These are phyloP conservation scores for Staphylotrichum tortipilum DNA, from an alignment of 495 filamentous ascomycete genomes.

Conservation along the genomic window DNA sequence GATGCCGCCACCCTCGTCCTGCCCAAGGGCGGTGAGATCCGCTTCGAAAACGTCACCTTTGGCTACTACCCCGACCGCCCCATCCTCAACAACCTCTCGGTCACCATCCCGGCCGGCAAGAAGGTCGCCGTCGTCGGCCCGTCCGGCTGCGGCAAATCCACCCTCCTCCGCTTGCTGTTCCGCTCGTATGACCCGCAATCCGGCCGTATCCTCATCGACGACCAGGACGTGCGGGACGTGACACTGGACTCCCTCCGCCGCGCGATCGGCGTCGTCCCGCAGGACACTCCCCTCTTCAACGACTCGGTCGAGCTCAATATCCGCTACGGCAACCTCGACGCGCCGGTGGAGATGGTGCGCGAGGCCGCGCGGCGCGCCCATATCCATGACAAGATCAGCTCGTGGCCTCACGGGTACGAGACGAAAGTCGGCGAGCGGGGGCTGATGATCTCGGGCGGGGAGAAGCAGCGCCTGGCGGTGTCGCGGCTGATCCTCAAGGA, in stretches of 20 bases:
- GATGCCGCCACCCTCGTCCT: slow-evolving; percentile 65
- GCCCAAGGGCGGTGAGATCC: slow-evolving; percentile 74
- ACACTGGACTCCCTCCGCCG: slow-evolving; percentile 72
- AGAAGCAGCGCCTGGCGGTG: slow-evolving; percentile 90
- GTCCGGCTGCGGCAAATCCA: slow-evolving; percentile 93
- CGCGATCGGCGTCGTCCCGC: slow-evolving; percentile 89
- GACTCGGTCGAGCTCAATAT: slow-evolving; percentile 94
- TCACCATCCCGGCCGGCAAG: slow-evolving; percentile 90
- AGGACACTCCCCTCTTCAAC: slow-evolving; percentile 96
- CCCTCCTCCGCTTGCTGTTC: slow-evolving; percentile 82
- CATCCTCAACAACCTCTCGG: slow-evolving; percentile 72
- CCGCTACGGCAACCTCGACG: slow-evolving; percentile 80
- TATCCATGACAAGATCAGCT: slow-evolving; percentile 72
- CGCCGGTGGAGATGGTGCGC: slow-evolving; percentile 61
- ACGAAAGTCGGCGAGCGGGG: slow-evolving; percentile 93
- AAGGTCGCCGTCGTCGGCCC: slow-evolving; percentile 95
- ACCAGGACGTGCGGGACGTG: slow-evolving; percentile 82
- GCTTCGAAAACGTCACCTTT: slow-evolving; percentile 90
- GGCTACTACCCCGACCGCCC: slow-evolving; percentile 82
- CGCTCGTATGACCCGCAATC: slow-evolving; percentile 86
- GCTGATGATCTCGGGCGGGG: slow-evolving; percentile 96
- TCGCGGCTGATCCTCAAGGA: slow-evolving; percentile 84
- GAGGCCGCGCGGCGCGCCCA: slow-evolving; percentile 71
- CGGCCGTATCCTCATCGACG: slow-evolving; percentile 84
- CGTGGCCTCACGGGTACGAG: slow-evolving; percentile 74